Base-by-base conservation (phyloP, 2,329 filamentous ascomycete species). In the Curvularia eragrostidis region DNA sequence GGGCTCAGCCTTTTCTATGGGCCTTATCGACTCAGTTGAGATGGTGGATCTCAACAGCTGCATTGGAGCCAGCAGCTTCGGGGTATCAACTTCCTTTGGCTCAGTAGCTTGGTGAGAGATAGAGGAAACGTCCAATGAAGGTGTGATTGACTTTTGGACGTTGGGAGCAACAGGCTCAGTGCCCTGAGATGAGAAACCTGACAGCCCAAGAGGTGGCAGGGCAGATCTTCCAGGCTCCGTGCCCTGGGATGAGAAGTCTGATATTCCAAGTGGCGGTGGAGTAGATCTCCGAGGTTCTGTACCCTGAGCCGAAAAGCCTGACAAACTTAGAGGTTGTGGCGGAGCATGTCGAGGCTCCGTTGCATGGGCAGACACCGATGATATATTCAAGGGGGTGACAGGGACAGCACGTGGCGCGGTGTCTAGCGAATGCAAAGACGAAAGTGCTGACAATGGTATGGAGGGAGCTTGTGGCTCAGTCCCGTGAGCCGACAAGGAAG, bases 151-250 rank as follows among this genome's bases (percentile, higher is more conserved):
- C 68, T 72, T 72, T 47, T 75, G 70, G 5, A 66, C 58, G 12
- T 68, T 56, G 13, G 77, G 66, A n/a, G 59, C 61, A 13, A 67
- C 42, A 41, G 69, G 77, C 48, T 77, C 58, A 23, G 67, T 71
- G 30, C 53, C 21, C 3, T 43, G 41, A 43, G 41, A 43, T 43
- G 41, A 26, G 41, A 43, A 43, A 23, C 15, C 41, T 26, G 41
- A 43, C 1, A 43, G 23, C 6, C 21, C 41, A 9, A 43, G 41
- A 43, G 41, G 41, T 43, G 41, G 41, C n/a, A 23, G 23, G 26
- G 13, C 2, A n/a, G 41, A 43, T 26, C 9, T 23, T 24, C 41
- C 23, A 43, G 41, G 41, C 21, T 43, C 41, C 41, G 41, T 43
- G 7, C 13, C 41, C 23, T 23, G 19, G 5, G 41, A 43, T n/a